Evolutionary conservation across 371 early-diverging fungal species (phyloP).

Genomic region (Apophysomyces variabilis): DNA sequence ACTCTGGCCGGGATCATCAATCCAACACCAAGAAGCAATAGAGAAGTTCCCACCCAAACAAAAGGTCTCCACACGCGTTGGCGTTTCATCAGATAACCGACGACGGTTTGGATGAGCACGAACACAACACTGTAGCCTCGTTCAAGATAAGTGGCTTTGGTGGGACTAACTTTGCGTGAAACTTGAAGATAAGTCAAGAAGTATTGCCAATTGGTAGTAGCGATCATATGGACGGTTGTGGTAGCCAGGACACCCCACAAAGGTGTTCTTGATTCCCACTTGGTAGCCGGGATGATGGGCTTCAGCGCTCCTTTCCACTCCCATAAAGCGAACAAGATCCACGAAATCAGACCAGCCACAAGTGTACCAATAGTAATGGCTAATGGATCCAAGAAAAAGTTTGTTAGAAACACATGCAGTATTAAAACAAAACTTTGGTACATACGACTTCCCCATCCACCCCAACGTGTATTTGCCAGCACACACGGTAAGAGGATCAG

Average conservation of each 20-base stretch:
- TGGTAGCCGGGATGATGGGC: slow-evolving; percentile 50
- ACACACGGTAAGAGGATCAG: slow-evolving; percentile 46
- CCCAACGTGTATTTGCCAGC: slow-evolving; percentile 40
- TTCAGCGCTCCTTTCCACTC: slow-evolving; percentile 44
- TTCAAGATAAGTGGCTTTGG: slow-evolving; percentile 36
- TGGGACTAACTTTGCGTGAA: slow-evolving; percentile 38
- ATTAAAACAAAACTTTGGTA: not conserved
- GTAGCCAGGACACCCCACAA: slow-evolving; percentile 46
- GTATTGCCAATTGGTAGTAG: slow-evolving; percentile 46
- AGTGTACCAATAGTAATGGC: slow-evolving; percentile 21
- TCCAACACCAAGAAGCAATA: slow-evolving; percentile 48
- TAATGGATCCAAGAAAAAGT: not conserved
- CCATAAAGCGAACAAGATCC: slow-evolving; percentile 25
- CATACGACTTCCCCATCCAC: slow-evolving; percentile 40
- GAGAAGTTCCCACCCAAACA: slow-evolving; percentile 63
- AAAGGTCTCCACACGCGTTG: slow-evolving; percentile 51
- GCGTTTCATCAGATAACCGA: slow-evolving; percentile 41
- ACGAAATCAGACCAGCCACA: slow-evolving; percentile 17
- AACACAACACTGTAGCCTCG: slow-evolving; percentile 43
- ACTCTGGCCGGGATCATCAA: slow-evolving; percentile 51
- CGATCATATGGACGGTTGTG: slow-evolving; percentile 48
- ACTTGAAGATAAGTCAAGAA: slow-evolving; percentile 49
- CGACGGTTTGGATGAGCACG: slow-evolving; percentile 31
- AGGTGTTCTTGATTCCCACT: slow-evolving; percentile 50
- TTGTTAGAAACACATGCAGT: not conserved